These are phyloP conservation scores for Samsoniella hepiali DNA, from an alignment of 2,329 filamentous ascomycete species.

Conservation along the genomic window DNA sequence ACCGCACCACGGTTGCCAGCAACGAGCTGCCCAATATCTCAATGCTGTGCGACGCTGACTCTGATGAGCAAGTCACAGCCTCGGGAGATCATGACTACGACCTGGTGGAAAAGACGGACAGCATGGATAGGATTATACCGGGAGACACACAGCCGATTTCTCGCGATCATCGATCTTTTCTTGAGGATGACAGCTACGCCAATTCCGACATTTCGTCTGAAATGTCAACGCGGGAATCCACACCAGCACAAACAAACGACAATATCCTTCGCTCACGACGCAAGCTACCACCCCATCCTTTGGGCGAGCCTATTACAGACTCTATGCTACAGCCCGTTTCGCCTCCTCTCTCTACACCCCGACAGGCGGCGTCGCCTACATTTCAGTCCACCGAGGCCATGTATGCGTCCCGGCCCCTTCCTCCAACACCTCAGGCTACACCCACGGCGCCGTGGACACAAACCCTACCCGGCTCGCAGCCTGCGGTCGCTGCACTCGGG, in stretches of 20 bases:
- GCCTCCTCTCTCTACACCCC: constrained; percentile 16
- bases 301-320: constrained; percentile 26
- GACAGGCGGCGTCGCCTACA: constrained; percentile 6
- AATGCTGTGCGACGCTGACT: not conserved
- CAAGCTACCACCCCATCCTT: constrained; percentile 34
- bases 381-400: constrained; percentile 11
- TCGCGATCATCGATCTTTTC: constrained; percentile 41
- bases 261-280: constrained; percentile 20
- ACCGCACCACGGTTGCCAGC: constrained; percentile 28
- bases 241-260: constrained; percentile 26
- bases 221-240: constrained; percentile 50
- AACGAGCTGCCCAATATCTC: constrained; percentile 23
- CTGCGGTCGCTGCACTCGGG: constrained; percentile 22
- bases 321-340: constrained; percentile 14
- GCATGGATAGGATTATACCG: constrained; percentile 43
- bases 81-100: constrained; percentile 38
- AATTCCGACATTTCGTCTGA: constrained; percentile 63
- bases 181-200: constrained; percentile 49
- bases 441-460: constrained; percentile 41
- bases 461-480: constrained; percentile 14
- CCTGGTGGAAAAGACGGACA: constrained; percentile 52
- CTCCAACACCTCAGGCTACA: constrained; percentile 49
- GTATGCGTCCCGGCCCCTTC: constrained; percentile 38
- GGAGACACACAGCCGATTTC: constrained; percentile 32
- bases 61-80: constrained; percentile 16